Conservation (phyloP, 2,329 filamentous ascomycete species). For the Fusarium multiceps region DNA sequence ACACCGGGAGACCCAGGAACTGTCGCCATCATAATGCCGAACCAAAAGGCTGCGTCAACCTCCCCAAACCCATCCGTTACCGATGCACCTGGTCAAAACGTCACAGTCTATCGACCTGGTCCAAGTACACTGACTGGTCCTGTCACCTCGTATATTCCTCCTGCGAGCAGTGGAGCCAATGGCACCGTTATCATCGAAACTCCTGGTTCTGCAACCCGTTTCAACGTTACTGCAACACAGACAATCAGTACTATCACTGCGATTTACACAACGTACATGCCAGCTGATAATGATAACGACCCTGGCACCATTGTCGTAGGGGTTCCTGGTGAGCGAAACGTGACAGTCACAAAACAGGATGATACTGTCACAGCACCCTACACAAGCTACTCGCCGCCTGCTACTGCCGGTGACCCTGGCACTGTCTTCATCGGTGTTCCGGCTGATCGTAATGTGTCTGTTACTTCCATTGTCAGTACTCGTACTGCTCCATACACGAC, state of each 20-base stretch:
- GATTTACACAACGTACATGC: slow-evolving; percentile 25
- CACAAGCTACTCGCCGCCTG: slow-evolving; percentile 21
- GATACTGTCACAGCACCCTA: slow-evolving; percentile 10
- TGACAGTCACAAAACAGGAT: slow-evolving; percentile 24
- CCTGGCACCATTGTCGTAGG: slow-evolving; percentile 28
- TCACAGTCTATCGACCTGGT: slow-evolving; percentile 23
- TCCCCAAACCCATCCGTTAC: not conserved
- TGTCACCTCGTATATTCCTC: slow-evolving; percentile 26
- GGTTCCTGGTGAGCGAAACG: slow-evolving; percentile 22
- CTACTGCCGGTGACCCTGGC: slow-evolving; percentile 17
- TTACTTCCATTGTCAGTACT: not conserved
- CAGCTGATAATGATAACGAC: slow-evolving; percentile 14
- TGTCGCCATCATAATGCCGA: slow-evolving; percentile 23
- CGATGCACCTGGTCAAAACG: slow-evolving; percentile 8
- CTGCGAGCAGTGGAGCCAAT: slow-evolving; percentile 8
- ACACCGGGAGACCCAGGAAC: slow-evolving; percentile 25
- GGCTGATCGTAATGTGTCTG: not conserved
- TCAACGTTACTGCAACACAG: slow-evolving; percentile 27
- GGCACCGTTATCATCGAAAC: slow-evolving; percentile 32
- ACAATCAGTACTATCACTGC: slow-evolving; percentile 28
- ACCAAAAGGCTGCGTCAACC: slow-evolving; percentile 5
- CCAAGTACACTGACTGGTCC: slow-evolving; percentile 27
- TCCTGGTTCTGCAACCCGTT: slow-evolving; percentile 6
- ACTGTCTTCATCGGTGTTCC: slow-evolving; percentile 19
- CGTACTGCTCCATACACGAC: slow-evolving; percentile 2